These are phyloP conservation scores for Cryphonectria carpinicola DNA, from an alignment of 2,329 filamentous ascomycete genomes.

Conservation along the genomic window DNA sequence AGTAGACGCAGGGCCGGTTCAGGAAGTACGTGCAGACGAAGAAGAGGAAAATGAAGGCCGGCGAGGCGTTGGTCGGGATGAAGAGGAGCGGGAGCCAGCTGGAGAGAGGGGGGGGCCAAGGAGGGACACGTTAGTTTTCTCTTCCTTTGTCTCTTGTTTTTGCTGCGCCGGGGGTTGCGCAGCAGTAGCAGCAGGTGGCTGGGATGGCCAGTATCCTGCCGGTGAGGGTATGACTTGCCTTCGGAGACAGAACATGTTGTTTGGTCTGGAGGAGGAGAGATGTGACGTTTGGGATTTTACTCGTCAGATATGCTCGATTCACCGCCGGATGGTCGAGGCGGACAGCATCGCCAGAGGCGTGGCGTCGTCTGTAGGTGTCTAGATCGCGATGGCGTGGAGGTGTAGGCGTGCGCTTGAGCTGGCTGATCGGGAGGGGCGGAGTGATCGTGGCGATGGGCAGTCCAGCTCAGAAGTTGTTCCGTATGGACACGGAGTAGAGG, in stretches of 20 bases:
- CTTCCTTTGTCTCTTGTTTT: neutral
- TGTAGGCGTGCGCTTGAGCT: neutral
- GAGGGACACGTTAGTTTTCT: constrained; percentile 21
- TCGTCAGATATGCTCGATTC: constrained; percentile 22
- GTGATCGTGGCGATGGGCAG: neutral
- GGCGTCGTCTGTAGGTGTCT: neutral
- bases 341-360: constrained; percentile 20
- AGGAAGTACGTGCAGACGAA: constrained; percentile 94
- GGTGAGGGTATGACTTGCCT: constrained; percentile 51
- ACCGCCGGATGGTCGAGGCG: constrained; percentile 17
- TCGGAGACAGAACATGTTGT: constrained; percentile 67
- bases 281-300: neutral
- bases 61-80: constrained; percentile 84
- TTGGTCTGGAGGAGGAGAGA: constrained; percentile 12
- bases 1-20: constrained; percentile 96
- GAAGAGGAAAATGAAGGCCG: constrained; percentile 84
- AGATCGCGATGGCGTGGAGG: neutral
- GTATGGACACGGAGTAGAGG: neutral
- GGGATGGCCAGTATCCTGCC: neutral
- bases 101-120: constrained; percentile 13
- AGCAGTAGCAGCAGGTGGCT: neutral
- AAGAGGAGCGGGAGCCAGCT: constrained; percentile 89
- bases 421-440: neutral
- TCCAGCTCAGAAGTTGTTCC: neutral
- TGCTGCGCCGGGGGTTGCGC: neutral